Conservation (phyloP, 208 protist species). For the Trypanosoma mega region DNA sequence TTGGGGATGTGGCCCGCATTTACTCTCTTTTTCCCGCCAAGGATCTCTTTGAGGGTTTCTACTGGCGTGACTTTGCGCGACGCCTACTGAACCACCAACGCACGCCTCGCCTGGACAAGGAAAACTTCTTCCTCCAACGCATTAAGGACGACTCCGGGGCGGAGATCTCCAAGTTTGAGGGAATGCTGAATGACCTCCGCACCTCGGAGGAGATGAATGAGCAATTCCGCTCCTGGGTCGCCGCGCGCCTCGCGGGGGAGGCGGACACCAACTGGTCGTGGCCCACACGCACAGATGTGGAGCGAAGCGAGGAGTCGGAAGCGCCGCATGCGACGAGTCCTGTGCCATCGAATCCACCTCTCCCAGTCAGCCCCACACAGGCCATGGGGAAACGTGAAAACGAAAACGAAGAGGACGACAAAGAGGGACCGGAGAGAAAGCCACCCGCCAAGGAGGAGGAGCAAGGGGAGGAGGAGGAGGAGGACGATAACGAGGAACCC, state of each 20-base stretch:
- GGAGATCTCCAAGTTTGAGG: slow-evolving; percentile 96
- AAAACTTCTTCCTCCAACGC: slow-evolving; percentile 91
- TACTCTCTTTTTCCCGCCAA: slow-evolving; percentile 92
- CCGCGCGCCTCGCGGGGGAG: background rate
- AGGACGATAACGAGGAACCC: too few species aligned
- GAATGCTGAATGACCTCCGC: slow-evolving; percentile 87
- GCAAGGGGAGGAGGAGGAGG: slow-evolving; percentile 8
- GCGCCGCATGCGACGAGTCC: background rate
- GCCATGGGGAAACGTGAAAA: slow-evolving; percentile 9
- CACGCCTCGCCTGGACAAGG: slow-evolving; percentile 68
- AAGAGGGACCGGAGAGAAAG: background rate
- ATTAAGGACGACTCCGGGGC: slow-evolving; percentile 94
- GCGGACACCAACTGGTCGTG: background rate
- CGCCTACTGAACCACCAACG: slow-evolving; percentile 90
- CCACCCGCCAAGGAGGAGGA: background rate
- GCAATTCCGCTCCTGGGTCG: slow-evolving; percentile 42
- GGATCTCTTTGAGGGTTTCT: slow-evolving; percentile 96
- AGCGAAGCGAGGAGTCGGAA: slow-evolving; percentile 12
- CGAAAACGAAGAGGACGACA: slow-evolving; percentile 8
- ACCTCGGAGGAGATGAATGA: slow-evolving; percentile 37
- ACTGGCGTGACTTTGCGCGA: slow-evolving; percentile 94
- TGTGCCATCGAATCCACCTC: background rate
- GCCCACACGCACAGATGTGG: background rate
- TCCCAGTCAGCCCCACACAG: background rate
- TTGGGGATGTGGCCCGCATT: slow-evolving; percentile 56